Evolutionary conservation across 225 moss, liverwort and hornwort genomes (phyloP).

Genomic region (Physcomitrellopsis africana): DNA sequence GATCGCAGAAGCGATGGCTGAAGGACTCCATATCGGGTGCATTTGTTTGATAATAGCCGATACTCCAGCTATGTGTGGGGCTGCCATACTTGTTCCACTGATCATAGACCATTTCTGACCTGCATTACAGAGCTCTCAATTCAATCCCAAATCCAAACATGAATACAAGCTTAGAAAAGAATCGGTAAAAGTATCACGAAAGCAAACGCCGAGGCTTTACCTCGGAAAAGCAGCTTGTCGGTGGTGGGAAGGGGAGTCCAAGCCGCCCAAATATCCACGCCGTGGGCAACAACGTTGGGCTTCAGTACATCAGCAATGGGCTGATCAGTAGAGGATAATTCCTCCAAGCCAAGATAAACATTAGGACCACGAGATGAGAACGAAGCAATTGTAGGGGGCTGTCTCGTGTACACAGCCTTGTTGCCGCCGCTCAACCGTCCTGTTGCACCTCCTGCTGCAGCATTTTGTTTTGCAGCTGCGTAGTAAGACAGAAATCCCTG

Average conservation of each 20-base stretch:
- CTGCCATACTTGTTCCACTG: constrained; percentile 87
- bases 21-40: constrained; percentile 71
- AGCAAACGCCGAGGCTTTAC: not conserved
- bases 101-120: constrained; percentile 63
- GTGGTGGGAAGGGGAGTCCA: constrained; percentile 45
- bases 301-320: constrained; percentile 54
- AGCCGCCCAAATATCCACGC: constrained; percentile 58
- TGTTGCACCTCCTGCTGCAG: constrained; percentile 39
- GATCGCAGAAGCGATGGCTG: constrained; percentile 73
- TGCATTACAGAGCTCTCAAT: constrained; percentile 22
- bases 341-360: constrained; percentile 15
- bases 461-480: constrained; percentile 36
- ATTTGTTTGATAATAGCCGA: constrained; percentile 63
- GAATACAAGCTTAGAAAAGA: not conserved
- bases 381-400: constrained; percentile 45
- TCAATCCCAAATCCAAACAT: not conserved
- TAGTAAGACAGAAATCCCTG: constrained; percentile 59
- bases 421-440: constrained; percentile 59
- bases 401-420: constrained; percentile 31
- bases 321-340: not conserved
- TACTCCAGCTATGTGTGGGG: constrained; percentile 81
- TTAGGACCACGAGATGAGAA: constrained; percentile 70
- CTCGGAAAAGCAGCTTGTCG: not conserved
- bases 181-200: not conserved
- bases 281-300: constrained; percentile 55